These are phyloP conservation scores for Lanmaoa pseudosensibilis DNA, from an alignment of 768 basidiomycete genomes.

Conservation along the genomic window DNA sequence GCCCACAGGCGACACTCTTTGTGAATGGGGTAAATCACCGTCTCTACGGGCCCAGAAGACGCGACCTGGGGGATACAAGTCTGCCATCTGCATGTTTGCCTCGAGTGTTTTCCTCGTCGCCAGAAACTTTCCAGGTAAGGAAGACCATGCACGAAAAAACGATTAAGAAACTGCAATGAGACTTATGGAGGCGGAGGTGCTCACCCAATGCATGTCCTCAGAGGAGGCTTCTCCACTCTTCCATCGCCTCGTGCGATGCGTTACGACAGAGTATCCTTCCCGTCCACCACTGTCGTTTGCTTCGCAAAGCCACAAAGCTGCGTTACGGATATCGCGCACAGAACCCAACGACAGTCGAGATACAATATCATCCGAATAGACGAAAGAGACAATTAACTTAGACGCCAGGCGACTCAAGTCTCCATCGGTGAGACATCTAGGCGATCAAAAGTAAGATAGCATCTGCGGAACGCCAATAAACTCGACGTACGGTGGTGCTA, in stretches of 20 bases:
- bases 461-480: background rate
- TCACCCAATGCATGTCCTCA: conserved; percentile 55
- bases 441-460: background rate
- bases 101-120: conserved; percentile 81
- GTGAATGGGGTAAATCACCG: conserved; percentile 60
- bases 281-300: conserved; percentile 48
- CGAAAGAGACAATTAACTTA: conserved; percentile 71
- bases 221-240: conserved; percentile 57
- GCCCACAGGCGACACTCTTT: conserved; percentile 21
- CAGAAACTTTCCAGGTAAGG: conserved; percentile 53
- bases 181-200: conserved; percentile 17
- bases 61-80: conserved; percentile 74
- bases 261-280: conserved; percentile 41
- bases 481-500: conserved; percentile 70
- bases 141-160: background rate
- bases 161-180: background rate
- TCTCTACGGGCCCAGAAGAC: conserved; percentile 81
- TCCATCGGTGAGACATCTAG: conserved; percentile 62
- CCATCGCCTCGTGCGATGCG: conserved; percentile 53
- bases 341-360: conserved; percentile 76
- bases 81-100: conserved; percentile 75
- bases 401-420: conserved; percentile 58
- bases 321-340: conserved; percentile 72
- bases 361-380: conserved; percentile 82
- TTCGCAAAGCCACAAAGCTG: conserved; percentile 78